Base-by-base conservation (phyloP, 306 rosid species). In the Macrotyloma uniflorum region DNA sequence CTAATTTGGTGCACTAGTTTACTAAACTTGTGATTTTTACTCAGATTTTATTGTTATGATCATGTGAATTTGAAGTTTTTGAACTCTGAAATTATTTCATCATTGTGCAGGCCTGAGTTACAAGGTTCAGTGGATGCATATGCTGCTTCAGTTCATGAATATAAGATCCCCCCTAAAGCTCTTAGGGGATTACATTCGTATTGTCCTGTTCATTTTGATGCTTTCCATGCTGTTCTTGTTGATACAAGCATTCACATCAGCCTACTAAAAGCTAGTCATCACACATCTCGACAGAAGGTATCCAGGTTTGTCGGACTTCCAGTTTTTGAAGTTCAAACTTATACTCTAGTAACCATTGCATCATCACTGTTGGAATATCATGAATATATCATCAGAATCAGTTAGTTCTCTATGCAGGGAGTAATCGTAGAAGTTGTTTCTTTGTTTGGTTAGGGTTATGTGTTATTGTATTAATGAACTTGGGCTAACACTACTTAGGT, bases 161-260 rank as follows among this genome's bases (percentile, higher is more conserved):
- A 88, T 70, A 87, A 91, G 33, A 92, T 94, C 72, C 98, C 97
- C 57, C 93, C 97, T 42, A 94, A 90, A 88, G 94, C 96, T 81
- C 96, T 94, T 53, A 38, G 82, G 81, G 98, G 98, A 80, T 79
- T 94, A 80, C 98, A 94, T 90, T 89, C 98, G 36, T 94, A 94
- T 68, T 92, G 93, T 78, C 98, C 98, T 74, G 85, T 94, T 67
- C 84, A 91, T 85, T 94, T 94, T 84, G 98, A 94, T 83, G 90
- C 91, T 70, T 90, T 88, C 54, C 98, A 94, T 84, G 80, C 98
- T 23, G 96, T 90, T 77, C 90, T 94, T 74, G 84, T 94, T 64
- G 98, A 94, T 84, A 85, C 89, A 68, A 91, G 89, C 75, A 83
- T 94, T 67, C 98, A 94, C 84, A 84, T 92, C 83, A 90, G 90